Base-by-base conservation (phyloP, 441 rosid species). In the Brassica hybrid region DNA sequence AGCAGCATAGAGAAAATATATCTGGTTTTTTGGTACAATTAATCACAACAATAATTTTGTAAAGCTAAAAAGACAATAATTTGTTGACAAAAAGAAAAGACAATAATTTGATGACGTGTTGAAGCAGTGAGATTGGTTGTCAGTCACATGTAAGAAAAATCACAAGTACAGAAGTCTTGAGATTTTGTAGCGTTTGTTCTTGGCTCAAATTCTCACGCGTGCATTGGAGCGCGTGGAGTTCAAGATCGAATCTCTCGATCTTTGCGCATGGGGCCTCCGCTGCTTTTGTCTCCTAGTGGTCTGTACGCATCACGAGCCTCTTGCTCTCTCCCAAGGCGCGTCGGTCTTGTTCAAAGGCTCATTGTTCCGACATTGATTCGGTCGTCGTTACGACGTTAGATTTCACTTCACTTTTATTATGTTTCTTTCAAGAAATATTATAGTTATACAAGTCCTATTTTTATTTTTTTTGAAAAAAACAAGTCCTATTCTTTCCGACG, bases 251-350 rank as follows among this genome's bases (percentile, higher is more conserved):
- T 79, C 82, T 79, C 82, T 36, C 41, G 41, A 8, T 7, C 41
- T 7, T 36, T 8, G 41, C 41, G 41, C 41, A 36, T 36, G 9
- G 41, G 41, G 9, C 10, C 10, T 36, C 74, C 78, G 72, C 57
- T 64, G 11, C 79, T 79, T 74, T 79, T 79, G 82, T 79, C 82
- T 72, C 67, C 72, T 69, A 74, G 76, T 79, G 75, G 75, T 79
- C 75, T 75, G 82, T 79, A 79, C 69, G 9, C 38, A 12, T 73
- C 79, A 79, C 82, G 71, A 74, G 62, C 76, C 45, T 56, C 74
- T 78, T 73, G 65, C 65, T 73, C 52, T 73, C 65, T 78, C 64
- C 67, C 70, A 25, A 19, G 62, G 82, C 82, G 82, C 82, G 82
- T 79, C 68, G 71, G 36, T 23, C 6, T 63, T 48, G 57, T 38